phyloP scores from a whole-genome alignment of 352 stramenopile genomes.

The Blastocystis sp. region DNA sequence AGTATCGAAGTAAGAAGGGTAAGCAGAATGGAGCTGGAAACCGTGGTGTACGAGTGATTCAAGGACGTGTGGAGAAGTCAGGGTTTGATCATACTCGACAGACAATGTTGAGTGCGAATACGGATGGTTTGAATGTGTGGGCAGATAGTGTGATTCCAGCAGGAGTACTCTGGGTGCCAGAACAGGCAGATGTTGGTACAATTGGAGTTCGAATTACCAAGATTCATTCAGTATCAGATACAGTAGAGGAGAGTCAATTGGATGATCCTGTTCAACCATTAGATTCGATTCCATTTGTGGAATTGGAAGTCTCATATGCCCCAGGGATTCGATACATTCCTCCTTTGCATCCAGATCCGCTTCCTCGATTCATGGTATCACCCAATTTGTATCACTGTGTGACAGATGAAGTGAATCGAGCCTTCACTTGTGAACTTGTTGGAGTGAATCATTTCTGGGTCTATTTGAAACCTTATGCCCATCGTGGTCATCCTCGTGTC shows the following conservation, averaged over 20 bases:
- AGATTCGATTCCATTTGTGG: slow-evolving; percentile 13
- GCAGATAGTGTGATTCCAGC: slow-evolving; percentile 21
- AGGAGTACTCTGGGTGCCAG: slow-evolving; percentile 15
- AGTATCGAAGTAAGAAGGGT: slow-evolving; percentile 40
- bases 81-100: neutral
- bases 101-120: neutral
- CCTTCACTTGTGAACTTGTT: slow-evolving; percentile 22
- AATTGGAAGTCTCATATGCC: slow-evolving; percentile 18
- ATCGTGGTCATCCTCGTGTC: slow-evolving; percentile 54
- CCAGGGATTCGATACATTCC: slow-evolving; percentile 35
- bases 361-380: slow-evolving; percentile 1
- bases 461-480: slow-evolving; percentile 38
- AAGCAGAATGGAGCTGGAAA: slow-evolving; percentile 28
- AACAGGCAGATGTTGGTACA: neutral
- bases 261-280: slow-evolving; percentile 55
- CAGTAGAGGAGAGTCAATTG: neutral
- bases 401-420: neutral
- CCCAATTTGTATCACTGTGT: slow-evolving; percentile 43
- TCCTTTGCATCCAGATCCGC: neutral
- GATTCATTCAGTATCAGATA: neutral
- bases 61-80: slow-evolving; percentile 26
- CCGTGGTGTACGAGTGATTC: slow-evolving; percentile 10
- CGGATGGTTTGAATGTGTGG: slow-evolving; percentile 17
- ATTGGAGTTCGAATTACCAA: slow-evolving; percentile 27
- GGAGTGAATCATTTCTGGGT: slow-evolving; percentile 37